Evolutionary conservation across 768 basidiomycete species (phyloP), one percentile per base, ranked within the genome.

Genomic region (Flagelloscypha sp.): DNA sequence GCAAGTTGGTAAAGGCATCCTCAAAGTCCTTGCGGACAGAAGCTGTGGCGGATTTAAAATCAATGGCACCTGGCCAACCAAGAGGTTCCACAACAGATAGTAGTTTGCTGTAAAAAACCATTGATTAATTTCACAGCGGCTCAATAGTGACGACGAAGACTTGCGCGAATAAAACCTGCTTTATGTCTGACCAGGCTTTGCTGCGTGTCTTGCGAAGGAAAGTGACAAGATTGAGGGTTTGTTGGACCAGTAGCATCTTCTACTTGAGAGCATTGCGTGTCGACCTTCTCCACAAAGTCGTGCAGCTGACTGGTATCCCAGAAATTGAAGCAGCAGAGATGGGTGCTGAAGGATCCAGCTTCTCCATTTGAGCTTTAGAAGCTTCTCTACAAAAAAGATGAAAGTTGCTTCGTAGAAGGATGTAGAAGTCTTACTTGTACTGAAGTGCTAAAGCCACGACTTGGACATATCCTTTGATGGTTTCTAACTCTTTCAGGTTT

Each of bases 61-160:
- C 71, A 0, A 90, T 70, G 12, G 72, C 63, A 45, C 68, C 66
- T 2, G 94, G 94, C 94, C 94, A 98, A n/a, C 76, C 70, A 17
- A 98, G 56, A 30, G 64, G 67, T 55, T 93, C 90, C 1, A 84
- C 69, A 10, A 74, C 69, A 18, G 62, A 56, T 15, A 78, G 58
- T 16, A 98, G 62, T 4, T 66, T 55, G 13, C 92, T 94, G 43
- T 4, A 35, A 6, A 19, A 30, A 5, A 20, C 8, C 5, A 30
- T 52, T 13, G 30, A 42, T 44, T 35, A 33, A 36, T 25, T 27
- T 11, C 18, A 27, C n/a, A 27, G 41, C 9, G 25, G 6, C 24
- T 18, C n/a, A 12, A 40, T 5, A 24, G 11, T 18, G 13, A 33
- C 5, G 24, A 38, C 24, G 13, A 17, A 28, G 17, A 66, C 76